Base-by-base conservation (phyloP, 768 basidiomycete genomes). In the Sarcomyxa edulis region DNA sequence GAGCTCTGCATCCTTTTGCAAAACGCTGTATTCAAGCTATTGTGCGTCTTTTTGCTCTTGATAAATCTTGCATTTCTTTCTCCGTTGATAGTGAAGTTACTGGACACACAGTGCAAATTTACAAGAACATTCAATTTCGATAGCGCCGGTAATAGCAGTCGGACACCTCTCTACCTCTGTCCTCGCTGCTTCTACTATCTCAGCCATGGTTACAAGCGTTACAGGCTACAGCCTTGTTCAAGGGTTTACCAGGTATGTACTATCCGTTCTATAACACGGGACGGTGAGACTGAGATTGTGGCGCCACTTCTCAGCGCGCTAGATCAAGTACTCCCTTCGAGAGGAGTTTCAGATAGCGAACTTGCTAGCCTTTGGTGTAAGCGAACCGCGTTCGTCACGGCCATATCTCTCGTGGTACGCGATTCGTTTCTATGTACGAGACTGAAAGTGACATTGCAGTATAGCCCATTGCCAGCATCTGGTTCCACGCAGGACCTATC, bases 201-300 rank as follows among this genome's bases (percentile, higher is more conserved):
- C 43, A 11, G 12, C 14, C 14, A 26, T 31, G 38, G 7, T 44
- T 7, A 31, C 43, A 16, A 35, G 35, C 43, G 21, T 44, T 12
- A 44, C 30, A 11, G 43, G 43, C 15, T 44, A 23, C n/a, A 35
- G 43, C 30, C 18, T 44, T 7, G 14, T 44, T 3, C 24, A 25
- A 21, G 43, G 39, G 4, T 12, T 44, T 4, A 33, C 22, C 20
- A 18, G 25, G 23, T 38, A 25, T 12, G 5, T 26, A 3, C 20
- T 25, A 25, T 10, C 35, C n/a, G n/a, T n/a, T n/a, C n/a, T n/a
- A n/a, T n/a, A n/a, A n/a, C n/a, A n/a, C n/a, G n/a, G n/a, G n/a
- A n/a, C n/a, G n/a, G n/a, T n/a, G n/a, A n/a, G n/a, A n/a, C n/a
- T n/a, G n/a, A n/a, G n/a, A n/a, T n/a, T n/a, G n/a, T n/a, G n/a